phyloP scores from a whole-genome alignment of 2,329 filamentous ascomycete species.

The Hansfordia pulvinata region DNA sequence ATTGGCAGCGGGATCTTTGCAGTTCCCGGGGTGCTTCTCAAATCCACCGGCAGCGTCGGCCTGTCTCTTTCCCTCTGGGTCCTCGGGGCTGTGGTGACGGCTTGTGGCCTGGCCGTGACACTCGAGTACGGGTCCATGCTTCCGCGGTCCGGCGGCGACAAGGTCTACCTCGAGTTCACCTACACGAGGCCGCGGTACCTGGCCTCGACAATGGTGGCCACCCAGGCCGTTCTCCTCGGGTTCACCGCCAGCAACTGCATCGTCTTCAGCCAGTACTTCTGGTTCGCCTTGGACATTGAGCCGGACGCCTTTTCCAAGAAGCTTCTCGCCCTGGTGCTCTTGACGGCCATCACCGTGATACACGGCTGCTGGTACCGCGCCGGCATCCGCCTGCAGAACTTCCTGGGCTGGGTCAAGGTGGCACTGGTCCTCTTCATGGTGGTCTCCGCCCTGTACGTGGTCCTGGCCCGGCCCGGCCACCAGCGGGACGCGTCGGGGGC shows the following conservation, averaged over 20 bases:
- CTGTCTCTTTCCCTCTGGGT: slow-evolving; percentile 50
- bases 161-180: slow-evolving; percentile 59
- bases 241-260: slow-evolving; percentile 61
- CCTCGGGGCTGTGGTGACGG: slow-evolving; percentile 45
- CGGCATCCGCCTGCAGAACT: slow-evolving; percentile 46
- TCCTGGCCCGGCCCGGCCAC: slow-evolving; percentile 27
- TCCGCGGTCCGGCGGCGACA: slow-evolving; percentile 53
- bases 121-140: slow-evolving; percentile 61
- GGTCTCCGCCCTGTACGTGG: slow-evolving; percentile 43
- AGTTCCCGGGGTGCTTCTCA: slow-evolving; percentile 53
- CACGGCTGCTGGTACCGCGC: slow-evolving; percentile 43
- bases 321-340: too few species aligned
- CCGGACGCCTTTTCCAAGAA: slow-evolving; percentile 33
- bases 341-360: too few species aligned
- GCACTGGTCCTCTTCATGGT: slow-evolving; percentile 47
- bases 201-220: slow-evolving; percentile 48
- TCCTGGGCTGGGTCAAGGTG: slow-evolving; percentile 50
- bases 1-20: slow-evolving; percentile 62
- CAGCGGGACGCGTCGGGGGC: slow-evolving; percentile 6
- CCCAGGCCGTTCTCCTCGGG: slow-evolving; percentile 48
- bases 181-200: slow-evolving; percentile 50
- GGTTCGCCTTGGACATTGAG: slow-evolving; percentile 41
- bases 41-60: slow-evolving; percentile 52
- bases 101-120: slow-evolving; percentile 44
- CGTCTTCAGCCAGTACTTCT: slow-evolving; percentile 51